These are phyloP conservation scores for Neurospora tetrasperma DNA, from an alignment of 495 filamentous ascomycete genomes.

Conservation along the genomic window DNA sequence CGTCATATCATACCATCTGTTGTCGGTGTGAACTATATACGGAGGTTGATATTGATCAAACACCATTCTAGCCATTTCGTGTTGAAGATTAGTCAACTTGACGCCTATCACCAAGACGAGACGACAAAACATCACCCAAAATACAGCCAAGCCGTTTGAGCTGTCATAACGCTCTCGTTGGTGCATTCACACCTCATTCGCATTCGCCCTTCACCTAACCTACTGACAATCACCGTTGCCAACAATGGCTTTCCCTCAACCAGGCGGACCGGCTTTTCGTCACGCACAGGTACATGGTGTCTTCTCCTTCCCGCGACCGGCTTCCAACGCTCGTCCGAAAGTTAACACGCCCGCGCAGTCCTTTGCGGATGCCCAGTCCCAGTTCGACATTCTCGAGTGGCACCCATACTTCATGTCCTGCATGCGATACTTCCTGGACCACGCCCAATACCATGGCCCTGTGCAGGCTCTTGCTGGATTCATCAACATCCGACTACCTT, in stretches of 20 bases:
- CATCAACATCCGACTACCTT: conserved; percentile 73
- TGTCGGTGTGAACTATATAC: background rate
- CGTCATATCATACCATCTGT: background rate
- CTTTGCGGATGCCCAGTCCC: conserved; percentile 39
- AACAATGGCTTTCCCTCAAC: conserved; percentile 17
- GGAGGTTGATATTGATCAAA: background rate
- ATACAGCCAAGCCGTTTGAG: background rate
- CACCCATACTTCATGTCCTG: conserved; percentile 87
- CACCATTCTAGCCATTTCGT: background rate
- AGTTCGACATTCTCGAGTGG: conserved; percentile 87
- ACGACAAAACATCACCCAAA: background rate
- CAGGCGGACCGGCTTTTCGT: conserved; percentile 14
- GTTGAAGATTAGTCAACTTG: background rate
- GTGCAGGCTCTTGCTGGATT: conserved; percentile 87
- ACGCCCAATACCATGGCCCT: conserved; percentile 72
- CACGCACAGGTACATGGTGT: conserved; percentile 21
- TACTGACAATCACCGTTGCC: background rate
- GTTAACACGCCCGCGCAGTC: conserved; percentile 12
- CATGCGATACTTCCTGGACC: conserved; percentile 85
- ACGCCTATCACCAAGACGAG: background rate
- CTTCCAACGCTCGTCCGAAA: background rate
- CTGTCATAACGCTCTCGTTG: background rate
- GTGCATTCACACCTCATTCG: background rate
- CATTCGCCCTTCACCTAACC: background rate
- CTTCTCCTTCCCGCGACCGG: background rate